Evolutionary conservation across 805 yeast species (phyloP).

Genomic region (Suhomyces sp.): DNA sequence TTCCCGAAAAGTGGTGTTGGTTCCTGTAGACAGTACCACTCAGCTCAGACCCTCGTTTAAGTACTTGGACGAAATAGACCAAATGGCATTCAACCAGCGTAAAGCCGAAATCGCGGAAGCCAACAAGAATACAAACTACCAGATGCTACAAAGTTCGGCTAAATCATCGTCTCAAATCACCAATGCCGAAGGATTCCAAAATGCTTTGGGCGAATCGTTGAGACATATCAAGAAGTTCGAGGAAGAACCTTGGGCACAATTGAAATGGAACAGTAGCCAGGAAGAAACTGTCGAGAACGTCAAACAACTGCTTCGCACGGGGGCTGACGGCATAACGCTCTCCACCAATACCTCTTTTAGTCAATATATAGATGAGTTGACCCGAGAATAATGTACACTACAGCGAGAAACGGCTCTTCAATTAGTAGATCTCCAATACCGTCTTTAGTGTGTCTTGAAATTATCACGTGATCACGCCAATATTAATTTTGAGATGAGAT

Average conservation of each 20-base stretch:
- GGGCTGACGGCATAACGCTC: constrained; percentile 17
- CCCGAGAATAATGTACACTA: constrained; percentile 8
- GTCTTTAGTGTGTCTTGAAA: background rate
- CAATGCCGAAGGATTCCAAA: constrained; percentile 24
- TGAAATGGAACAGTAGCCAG: constrained; percentile 26
- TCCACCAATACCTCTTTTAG: constrained; percentile 21
- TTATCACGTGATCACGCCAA: background rate
- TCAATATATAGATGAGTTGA: constrained; percentile 24
- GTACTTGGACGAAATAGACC: constrained; percentile 64
- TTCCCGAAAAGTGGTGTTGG: constrained; percentile 50
- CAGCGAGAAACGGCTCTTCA: background rate
- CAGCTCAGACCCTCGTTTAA: constrained; percentile 82
- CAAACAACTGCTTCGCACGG: constrained; percentile 12
- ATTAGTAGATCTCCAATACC: background rate
- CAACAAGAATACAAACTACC: constrained; percentile 27
- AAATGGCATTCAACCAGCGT: constrained; percentile 39
- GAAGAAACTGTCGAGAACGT: constrained; percentile 16
- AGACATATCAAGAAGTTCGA: constrained; percentile 37
- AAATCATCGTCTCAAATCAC: constrained; percentile 23
- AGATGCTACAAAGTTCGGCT: constrained; percentile 41
- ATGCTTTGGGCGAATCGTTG: constrained; percentile 38
- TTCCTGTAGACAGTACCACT: constrained; percentile 62
- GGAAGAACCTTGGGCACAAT: constrained; percentile 38
- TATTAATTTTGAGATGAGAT: background rate
- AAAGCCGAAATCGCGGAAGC: constrained; percentile 37